Evolutionary conservation across 2,329 filamentous ascomycete genomes (phyloP).

Genomic region (Penicillium sp.): DNA sequence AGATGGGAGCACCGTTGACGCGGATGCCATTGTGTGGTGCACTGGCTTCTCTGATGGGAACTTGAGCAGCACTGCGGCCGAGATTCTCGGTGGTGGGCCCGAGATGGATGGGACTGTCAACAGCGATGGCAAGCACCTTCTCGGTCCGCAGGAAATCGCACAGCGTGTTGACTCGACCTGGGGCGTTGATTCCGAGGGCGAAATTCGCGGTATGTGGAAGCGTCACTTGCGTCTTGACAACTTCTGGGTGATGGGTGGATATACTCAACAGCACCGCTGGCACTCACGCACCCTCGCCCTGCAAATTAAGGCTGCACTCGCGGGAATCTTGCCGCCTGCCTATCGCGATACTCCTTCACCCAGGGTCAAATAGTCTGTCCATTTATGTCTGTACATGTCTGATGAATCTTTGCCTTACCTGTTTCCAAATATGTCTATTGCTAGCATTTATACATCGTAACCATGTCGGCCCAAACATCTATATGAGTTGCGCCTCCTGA

Average conservation of each 20-base stretch:
- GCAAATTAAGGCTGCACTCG: slow-evolving; percentile 43
- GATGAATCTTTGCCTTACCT: not conserved
- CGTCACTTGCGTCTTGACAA: slow-evolving; percentile 27
- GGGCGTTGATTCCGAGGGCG: slow-evolving; percentile 45
- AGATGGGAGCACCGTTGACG: slow-evolving; percentile 35
- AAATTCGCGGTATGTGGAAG: slow-evolving; percentile 44
- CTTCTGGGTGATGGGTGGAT: slow-evolving; percentile 48
- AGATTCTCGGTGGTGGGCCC: slow-evolving; percentile 27
- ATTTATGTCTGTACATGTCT: not conserved
- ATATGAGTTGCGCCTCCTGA: too few relatives aligned
- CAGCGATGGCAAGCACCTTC: not conserved
- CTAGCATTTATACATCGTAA: too few relatives aligned
- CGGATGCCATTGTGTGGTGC: slow-evolving; percentile 44
- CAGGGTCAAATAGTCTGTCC: not conserved
- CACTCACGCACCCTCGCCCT: slow-evolving; percentile 46
- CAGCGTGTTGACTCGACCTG: slow-evolving; percentile 42
- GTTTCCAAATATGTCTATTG: not conserved
- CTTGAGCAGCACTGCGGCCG: slow-evolving; percentile 24
- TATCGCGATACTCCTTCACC: slow-evolving; percentile 23
- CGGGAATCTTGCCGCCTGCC: slow-evolving; percentile 33
- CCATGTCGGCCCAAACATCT: too few relatives aligned
- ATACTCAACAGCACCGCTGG: slow-evolving; percentile 41
- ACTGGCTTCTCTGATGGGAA: slow-evolving; percentile 42
- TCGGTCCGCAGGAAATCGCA: slow-evolving; percentile 37
- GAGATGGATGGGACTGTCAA: not conserved